Conservation (phyloP, 495 filamentous ascomycete species). For the Penicillium goetzii region DNA sequence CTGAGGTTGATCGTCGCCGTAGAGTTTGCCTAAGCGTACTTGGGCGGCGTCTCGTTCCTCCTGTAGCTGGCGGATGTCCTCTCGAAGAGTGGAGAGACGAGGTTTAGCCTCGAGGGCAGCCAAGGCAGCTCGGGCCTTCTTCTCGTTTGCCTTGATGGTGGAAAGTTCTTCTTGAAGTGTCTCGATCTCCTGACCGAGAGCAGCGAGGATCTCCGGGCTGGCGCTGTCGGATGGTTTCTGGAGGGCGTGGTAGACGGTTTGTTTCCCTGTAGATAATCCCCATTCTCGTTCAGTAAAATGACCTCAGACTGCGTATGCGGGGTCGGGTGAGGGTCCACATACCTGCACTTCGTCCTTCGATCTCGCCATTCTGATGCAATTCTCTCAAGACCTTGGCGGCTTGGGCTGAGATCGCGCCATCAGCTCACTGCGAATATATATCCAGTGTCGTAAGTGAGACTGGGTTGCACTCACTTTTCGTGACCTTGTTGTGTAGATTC, state of each 20-base stretch:
- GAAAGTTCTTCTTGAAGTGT: conserved; percentile 54
- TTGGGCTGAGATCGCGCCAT: conserved; percentile 43
- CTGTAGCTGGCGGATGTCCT: conserved; percentile 50
- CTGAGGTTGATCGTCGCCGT: conserved; percentile 32
- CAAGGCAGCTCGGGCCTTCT: conserved; percentile 54
- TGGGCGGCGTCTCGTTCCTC: conserved; percentile 47
- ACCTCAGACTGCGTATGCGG: conserved; percentile 10
- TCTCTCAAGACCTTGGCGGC: conserved; percentile 67
- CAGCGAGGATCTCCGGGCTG: conserved; percentile 49
- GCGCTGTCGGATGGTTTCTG: conserved; percentile 53
- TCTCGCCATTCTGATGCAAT: conserved; percentile 61
- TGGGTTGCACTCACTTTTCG: conserved; percentile 53
- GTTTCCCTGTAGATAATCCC: conserved; percentile 52
- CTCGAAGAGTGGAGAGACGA: conserved; percentile 54
- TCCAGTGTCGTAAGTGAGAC: not conserved
- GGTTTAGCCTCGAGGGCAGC: conserved; percentile 52
- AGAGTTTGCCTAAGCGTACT: conserved; percentile 44
- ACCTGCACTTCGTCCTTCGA: conserved; percentile 63
- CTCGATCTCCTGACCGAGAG: conserved; percentile 55
- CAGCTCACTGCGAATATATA: conserved; percentile 5
- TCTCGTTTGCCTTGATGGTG: conserved; percentile 53
- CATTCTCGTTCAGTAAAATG: not conserved
- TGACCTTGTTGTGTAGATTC: conserved; percentile 70
- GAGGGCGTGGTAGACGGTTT: conserved; percentile 63
- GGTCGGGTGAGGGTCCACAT: conserved; percentile 9